These are phyloP conservation scores for Malbranchea zuffiana DNA, from an alignment of 2,329 filamentous ascomycete genomes.

Conservation along the genomic window DNA sequence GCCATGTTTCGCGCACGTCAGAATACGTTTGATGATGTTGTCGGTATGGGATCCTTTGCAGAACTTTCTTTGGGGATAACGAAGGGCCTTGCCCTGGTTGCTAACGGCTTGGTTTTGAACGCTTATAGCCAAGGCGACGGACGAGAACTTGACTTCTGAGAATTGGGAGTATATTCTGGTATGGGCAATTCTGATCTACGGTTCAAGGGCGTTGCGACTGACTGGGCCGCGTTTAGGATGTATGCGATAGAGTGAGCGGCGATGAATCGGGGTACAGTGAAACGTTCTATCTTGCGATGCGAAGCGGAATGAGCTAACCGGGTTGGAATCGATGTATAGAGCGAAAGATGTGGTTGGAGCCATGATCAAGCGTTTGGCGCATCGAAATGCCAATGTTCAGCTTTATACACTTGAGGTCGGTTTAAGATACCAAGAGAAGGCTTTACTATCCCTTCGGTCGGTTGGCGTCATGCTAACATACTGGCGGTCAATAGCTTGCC, in stretches of 20 bases:
- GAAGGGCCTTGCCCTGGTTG: conserved; percentile 1
- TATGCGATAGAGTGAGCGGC: conserved; percentile 48
- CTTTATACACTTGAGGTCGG: conserved; percentile 79
- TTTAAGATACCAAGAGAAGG: neutral
- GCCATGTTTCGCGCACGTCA: conserved; percentile 51
- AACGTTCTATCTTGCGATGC: neutral
- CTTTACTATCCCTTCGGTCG: too few relatives aligned
- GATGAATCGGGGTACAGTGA: conserved; percentile 39
- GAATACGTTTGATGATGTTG: conserved; percentile 59
- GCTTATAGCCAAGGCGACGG: conserved; percentile 64
- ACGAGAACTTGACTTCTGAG: conserved; percentile 90
- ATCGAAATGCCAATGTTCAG: conserved; percentile 92
- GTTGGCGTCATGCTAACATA: neutral
- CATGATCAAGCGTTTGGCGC: conserved; percentile 82
- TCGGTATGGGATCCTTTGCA: conserved; percentile 41
- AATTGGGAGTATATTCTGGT: conserved; percentile 63
- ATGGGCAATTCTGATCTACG: conserved; percentile 17
- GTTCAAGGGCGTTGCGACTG: neutral
- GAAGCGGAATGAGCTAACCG: neutral
- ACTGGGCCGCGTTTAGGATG: conserved; percentile 35
- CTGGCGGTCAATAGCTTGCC: conserved; percentile 50
- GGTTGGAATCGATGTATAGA: conserved; percentile 23
- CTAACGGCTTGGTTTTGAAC: conserved; percentile 21
- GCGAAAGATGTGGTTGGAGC: conserved; percentile 78
- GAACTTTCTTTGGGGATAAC: neutral